phyloP scores from a whole-genome alignment of 1,284 basidiomycete species.

The Hemileia vastatrix region DNA sequence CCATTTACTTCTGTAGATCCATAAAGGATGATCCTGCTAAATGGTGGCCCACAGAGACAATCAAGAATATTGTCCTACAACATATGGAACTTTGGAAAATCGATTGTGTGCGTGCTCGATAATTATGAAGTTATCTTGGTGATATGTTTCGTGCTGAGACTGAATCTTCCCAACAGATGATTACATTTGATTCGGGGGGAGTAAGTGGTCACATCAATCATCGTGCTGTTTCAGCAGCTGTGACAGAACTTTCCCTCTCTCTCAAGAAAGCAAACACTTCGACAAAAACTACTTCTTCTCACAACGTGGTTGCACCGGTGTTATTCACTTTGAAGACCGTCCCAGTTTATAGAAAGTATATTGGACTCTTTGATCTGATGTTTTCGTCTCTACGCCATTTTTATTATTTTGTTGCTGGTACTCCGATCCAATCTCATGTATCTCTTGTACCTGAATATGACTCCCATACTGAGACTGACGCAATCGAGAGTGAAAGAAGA shows the following conservation, averaged over 20 bases:
- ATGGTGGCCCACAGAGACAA: constrained; percentile 57
- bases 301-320: constrained; percentile 34
- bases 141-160: background rate
- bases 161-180: constrained; percentile 52
- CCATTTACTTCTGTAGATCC: constrained; percentile 48
- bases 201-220: constrained; percentile 87
- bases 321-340: constrained; percentile 53
- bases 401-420: constrained; percentile 50
- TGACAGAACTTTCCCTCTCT: constrained; percentile 1
- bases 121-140: constrained; percentile 1
- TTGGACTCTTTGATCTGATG: constrained; percentile 43
- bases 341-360: constrained; percentile 7
- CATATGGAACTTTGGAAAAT: constrained; percentile 57
- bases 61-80: constrained; percentile 55
- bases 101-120: constrained; percentile 52
- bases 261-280: constrained; percentile 9
- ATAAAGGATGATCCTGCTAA: constrained; percentile 67
- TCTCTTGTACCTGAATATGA: constrained; percentile 37
- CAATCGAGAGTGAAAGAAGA: constrained; percentile 1
- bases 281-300: background rate
- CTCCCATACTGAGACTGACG: constrained; percentile 4
- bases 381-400: constrained; percentile 55
- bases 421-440: constrained; percentile 49
- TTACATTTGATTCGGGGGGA: constrained; percentile 78
- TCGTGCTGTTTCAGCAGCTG: constrained; percentile 55